Percentiles rank a stretch among this genome's conserved stretches.
phyloP scores from a whole-genome alignment of 352 stramenopile genomes.

The Phytophthora cryptogea region DNA sequence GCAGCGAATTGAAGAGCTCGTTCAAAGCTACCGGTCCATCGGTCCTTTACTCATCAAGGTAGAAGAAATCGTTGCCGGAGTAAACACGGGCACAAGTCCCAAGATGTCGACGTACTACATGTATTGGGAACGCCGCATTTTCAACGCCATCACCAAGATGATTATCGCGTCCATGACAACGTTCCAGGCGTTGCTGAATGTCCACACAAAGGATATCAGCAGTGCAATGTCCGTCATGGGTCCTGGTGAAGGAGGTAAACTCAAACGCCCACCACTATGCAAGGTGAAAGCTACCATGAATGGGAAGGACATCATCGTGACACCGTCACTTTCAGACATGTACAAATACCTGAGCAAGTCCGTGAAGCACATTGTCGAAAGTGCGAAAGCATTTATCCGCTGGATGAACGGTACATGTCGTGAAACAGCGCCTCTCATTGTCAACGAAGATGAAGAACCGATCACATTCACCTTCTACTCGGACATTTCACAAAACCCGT shows the following conservation, averaged over 20 bases:
- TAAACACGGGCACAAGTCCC: conserved; percentile 90
- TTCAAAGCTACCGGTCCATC: conserved; percentile 94
- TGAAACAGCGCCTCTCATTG: conserved; percentile 86
- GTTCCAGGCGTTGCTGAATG: conserved; percentile 92
- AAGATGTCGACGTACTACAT: conserved; percentile 96
- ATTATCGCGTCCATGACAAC: conserved; percentile 95
- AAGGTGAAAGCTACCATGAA: conserved; percentile 95
- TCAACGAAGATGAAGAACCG: conserved; percentile 94
- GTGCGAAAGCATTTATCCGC: conserved; percentile 92
- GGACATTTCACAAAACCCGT: conserved; percentile 94
- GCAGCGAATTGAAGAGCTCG: conserved; percentile 90
- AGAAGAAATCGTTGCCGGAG: conserved; percentile 94
- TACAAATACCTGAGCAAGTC: conserved; percentile 96
- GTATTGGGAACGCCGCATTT: conserved; percentile 97
- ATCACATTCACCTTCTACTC: conserved; percentile 95
- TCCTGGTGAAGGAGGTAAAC: conserved; percentile 63
- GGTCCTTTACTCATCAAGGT: conserved; percentile 95
- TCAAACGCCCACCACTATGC: conserved; percentile 89
- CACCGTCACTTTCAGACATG: conserved; percentile 93
- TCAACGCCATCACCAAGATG: conserved; percentile 97
- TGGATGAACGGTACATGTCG: conserved; percentile 97
- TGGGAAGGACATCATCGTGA: conserved; percentile 95
- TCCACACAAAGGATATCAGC: conserved; percentile 86
- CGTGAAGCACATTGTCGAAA: conserved; percentile 95
- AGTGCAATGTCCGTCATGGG: conserved; percentile 50